Evolutionary conservation across 1,139 yeast genomes (phyloP), one percentile per base, ranked within the genome.

Genomic region (Hyphopichia khmerensis): DNA sequence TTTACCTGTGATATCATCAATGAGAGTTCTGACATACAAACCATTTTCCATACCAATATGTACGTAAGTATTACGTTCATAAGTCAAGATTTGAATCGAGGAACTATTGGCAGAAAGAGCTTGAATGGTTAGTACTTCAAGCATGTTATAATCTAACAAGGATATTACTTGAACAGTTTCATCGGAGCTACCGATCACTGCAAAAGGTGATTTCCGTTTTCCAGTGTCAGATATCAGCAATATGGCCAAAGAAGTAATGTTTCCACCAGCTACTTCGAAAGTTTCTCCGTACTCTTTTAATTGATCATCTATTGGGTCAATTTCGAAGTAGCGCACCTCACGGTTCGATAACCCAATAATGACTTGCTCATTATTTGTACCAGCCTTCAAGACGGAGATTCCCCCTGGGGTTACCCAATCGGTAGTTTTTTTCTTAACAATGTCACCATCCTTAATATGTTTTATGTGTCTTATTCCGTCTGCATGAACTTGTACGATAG

Each of bases 371-470:
- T 75, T 70, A 32, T 88, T 88, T 3, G 85, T 65, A 1, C 88
- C 62, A 0, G 91, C 85, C 23, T 70, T 65, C 0, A 77, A 55
- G 34, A 93, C 75, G 26, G 77, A 69, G 14, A 85, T 80, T 6
- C 95, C 96, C 0, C 85, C 84, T 0, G 96, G 96, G 1, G 96
- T 89, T 34, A 65, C 72, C 99, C 99, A 93, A 49, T 87, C 87
- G 7, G 80, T 70, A 3, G 63, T 54, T 31, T 63, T 65, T 31
- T 63, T 65, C 4, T 52, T 45, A 4, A 17, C 17, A 4, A 51
- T 54, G 10, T n/a, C 35, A 16, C 30, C 29, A 3, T 51, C 51
- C 11, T 53, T 59, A 19, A 57, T 55, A 26, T 69, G 68, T 4
- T 67, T 61, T 3, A 90, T 69, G 52, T 87, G 91, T 15, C 84